Evolutionary conservation across 2,329 filamentous ascomycete species (phyloP).

Genomic region (Aspergillus candidus): DNA sequence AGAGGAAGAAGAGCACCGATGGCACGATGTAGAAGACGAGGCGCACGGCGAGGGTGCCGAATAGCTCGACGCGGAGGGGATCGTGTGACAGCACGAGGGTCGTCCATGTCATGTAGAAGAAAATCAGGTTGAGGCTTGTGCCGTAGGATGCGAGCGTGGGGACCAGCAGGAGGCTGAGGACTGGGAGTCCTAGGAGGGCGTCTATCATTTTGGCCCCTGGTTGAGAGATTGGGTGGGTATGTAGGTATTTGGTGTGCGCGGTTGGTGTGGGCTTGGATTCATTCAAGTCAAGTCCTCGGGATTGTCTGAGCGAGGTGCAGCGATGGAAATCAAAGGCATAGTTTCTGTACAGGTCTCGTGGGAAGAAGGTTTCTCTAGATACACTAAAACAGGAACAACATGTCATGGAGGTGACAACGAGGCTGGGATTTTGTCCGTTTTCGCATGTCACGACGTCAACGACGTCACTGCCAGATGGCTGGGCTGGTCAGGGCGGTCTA

Average conservation of each 20-base stretch:
- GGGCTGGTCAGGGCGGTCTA: too few species aligned
- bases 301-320: too few species aligned
- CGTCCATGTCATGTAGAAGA: slow-evolving; percentile 88
- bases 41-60: slow-evolving; percentile 63
- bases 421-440: too few species aligned
- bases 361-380: too few species aligned
- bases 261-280: not conserved
- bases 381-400: too few species aligned
- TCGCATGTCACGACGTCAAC: too few species aligned
- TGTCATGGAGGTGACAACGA: too few species aligned
- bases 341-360: too few species aligned
- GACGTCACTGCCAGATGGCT: too few species aligned
- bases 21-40: slow-evolving; percentile 67
- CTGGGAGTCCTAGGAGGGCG: slow-evolving; percentile 36
- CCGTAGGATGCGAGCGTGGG: slow-evolving; percentile 56
- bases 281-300: too few species aligned
- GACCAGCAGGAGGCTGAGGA: slow-evolving; percentile 24
- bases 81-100: slow-evolving; percentile 73
- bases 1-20: slow-evolving; percentile 63
- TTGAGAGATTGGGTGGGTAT: not conserved
- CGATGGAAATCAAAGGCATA: too few species aligned
- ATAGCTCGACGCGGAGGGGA: slow-evolving; percentile 66
- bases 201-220: slow-evolving; percentile 44
- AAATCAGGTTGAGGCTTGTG: slow-evolving; percentile 75
- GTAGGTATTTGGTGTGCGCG: not conserved